Evolutionary conservation across 306 rosid species (phyloP), one percentile per base, ranked within the genome.

Genomic region (Sophora flavescens): DNA sequence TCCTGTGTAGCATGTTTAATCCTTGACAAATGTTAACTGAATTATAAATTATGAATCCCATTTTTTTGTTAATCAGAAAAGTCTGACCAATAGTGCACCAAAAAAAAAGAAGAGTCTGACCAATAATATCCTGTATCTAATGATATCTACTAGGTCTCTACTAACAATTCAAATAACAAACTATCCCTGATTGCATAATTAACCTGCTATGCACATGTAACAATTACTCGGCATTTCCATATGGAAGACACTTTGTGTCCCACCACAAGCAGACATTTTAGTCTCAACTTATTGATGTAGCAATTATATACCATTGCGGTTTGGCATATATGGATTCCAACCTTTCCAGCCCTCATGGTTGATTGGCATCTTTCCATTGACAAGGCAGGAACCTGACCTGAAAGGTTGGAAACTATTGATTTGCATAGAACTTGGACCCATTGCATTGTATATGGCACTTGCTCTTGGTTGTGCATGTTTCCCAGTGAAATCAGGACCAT

Each of bases 281-380:
- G 36, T 2, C 16, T 30, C 28, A 0, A 30, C 8, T 39, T 33
- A 62, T 1, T 33, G 18, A 64, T 17, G 22, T 3, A 3, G 35
- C 52, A 39, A 64, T 2, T 41, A 26, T 17, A 64, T 11, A 41
- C 2, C 28, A 39, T 64, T 50, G 3, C 28, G 33, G 22, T 50
- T 75, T 11, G 44, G 63, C 50, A 51, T 63, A 51, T 32, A 63
- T 4, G 39, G 32, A 42, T 16, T 63, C 72, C 72, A 51, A 12
- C 54, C 72, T 75, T 57, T 63, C 80, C 72, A 35, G 22, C 32
- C 28, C 10, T 61, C 63, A n/a, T 18, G 70, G 48, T 22, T 36
- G 28, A 12, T 38, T 6, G 63, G 80, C 59, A 75, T 4, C 45
- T 14, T 75, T 9, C 42, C 53, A 35, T 63, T 67, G 36, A 1